phyloP scores from a whole-genome alignment of 768 basidiomycete genomes.

The Lactifluus echinatus region DNA sequence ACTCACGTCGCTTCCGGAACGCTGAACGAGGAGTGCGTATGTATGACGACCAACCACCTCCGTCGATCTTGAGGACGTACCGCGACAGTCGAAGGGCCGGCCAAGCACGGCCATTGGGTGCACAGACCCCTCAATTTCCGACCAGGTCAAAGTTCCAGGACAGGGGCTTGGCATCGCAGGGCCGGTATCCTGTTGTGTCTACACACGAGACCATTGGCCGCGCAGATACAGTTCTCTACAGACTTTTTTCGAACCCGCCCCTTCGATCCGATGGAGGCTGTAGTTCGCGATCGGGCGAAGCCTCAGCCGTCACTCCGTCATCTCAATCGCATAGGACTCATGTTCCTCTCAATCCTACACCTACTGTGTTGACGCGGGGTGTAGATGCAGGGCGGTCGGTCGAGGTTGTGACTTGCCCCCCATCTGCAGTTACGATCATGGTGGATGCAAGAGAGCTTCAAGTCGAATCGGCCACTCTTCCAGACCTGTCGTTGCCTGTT shows the following conservation, averaged over 20 bases:
- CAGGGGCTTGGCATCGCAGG: not conserved
- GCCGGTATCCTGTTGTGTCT: not conserved
- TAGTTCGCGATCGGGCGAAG: not conserved
- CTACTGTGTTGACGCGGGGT: conserved; percentile 1
- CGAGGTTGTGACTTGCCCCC: not conserved
- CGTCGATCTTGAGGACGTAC: conserved; percentile 28
- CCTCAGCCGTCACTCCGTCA: not conserved
- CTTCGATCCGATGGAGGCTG: not conserved
- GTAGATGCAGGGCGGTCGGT: conserved; percentile 4
- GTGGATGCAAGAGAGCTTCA: not conserved
- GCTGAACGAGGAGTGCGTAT: conserved; percentile 16
- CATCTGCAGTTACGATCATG: not conserved
- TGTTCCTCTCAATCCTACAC: conserved; percentile 4
- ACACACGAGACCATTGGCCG: not conserved
- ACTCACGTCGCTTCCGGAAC: conserved; percentile 20
- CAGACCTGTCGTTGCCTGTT: not conserved
- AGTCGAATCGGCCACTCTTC: not conserved
- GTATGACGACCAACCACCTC: conserved; percentile 37
- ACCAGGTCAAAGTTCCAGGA: not conserved
- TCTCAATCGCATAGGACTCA: conserved; percentile 13
- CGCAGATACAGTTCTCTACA: conserved; percentile 8
- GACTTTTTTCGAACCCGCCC: conserved; percentile 10
- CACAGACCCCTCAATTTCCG: not conserved
- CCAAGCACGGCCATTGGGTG: not conserved
- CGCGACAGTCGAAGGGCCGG: conserved; percentile 11